Evolutionary conservation across 2,329 filamentous ascomycete species (phyloP).

Genomic region (Ceratocystis harringtonii): DNA sequence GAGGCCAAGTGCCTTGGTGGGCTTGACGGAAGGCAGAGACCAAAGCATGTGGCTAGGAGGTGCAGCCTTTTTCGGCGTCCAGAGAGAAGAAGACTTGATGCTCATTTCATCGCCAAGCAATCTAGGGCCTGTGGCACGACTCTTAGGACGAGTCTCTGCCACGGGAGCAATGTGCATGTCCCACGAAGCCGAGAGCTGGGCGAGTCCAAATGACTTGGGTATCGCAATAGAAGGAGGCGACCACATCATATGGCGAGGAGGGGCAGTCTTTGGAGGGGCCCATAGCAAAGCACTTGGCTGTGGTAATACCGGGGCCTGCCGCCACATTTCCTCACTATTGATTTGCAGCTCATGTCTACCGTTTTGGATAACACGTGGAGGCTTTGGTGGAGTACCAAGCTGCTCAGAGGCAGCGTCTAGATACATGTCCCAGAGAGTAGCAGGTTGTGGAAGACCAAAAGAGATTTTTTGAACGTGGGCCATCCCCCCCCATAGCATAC

Average conservation of each 20-base stretch:
- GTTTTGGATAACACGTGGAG: not conserved
- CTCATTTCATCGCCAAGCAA: not conserved
- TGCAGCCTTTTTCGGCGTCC: slow-evolving; percentile 7
- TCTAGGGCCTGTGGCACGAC: not conserved
- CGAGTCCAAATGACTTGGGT: slow-evolving; percentile 6
- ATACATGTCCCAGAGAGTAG: slow-evolving; percentile 13
- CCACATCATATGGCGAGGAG: slow-evolving; percentile 7
- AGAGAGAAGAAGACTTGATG: slow-evolving; percentile 21
- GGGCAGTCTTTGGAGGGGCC: slow-evolving; percentile 2
- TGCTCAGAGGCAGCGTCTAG: slow-evolving; percentile 4
- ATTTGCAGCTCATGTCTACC: slow-evolving; percentile 9
- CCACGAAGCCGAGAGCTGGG: slow-evolving; percentile 9
- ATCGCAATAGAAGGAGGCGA: not conserved
- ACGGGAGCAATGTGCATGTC: slow-evolving; percentile 7
- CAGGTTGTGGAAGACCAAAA: slow-evolving; percentile 11
- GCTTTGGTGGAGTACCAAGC: not conserved
- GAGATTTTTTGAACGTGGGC: not conserved
- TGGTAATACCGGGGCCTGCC: not conserved
- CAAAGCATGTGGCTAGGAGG: slow-evolving; percentile 1
- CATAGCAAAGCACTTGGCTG: not conserved
- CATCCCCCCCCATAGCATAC: slow-evolving; percentile 9
- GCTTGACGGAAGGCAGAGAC: not conserved
- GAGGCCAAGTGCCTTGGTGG: slow-evolving; percentile 5
- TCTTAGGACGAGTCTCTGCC: not conserved
- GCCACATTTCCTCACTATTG: slow-evolving; percentile 2